Conservation (phyloP, 2,329 filamentous ascomycete species). For the Sclerotinia nivalis region DNA sequence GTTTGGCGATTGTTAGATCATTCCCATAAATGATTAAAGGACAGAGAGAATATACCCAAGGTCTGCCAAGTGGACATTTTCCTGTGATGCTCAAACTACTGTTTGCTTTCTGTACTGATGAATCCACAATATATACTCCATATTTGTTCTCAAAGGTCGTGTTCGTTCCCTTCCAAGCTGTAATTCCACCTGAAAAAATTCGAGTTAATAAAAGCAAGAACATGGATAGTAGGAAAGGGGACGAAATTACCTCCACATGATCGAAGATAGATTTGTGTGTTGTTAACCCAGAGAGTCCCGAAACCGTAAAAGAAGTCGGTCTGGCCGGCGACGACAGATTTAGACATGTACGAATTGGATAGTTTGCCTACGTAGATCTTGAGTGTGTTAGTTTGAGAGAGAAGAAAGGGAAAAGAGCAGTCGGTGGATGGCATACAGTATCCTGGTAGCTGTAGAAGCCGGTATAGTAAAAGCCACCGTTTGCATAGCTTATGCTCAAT, state of each 20-base stretch:
- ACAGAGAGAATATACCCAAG: slow-evolving; percentile 43
- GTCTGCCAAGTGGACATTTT: slow-evolving; percentile 54
- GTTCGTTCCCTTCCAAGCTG: slow-evolving; percentile 68
- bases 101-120: slow-evolving; percentile 57
- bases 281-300: slow-evolving; percentile 62
- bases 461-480: slow-evolving; percentile 66
- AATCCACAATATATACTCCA: slow-evolving; percentile 63
- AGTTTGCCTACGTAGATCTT: slow-evolving; percentile 65
- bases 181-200: slow-evolving; percentile 55
- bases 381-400: slow-evolving; percentile 9
- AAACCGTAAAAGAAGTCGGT: slow-evolving; percentile 66
- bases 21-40: neutral
- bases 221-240: too few species aligned
- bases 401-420: neutral
- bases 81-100: slow-evolving; percentile 43
- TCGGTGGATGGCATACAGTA: slow-evolving; percentile 48
- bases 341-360: slow-evolving; percentile 65
- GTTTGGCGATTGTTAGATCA: neutral
- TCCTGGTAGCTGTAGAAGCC: slow-evolving; percentile 69
- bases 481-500: slow-evolving; percentile 61
- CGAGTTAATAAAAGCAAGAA: too few species aligned
- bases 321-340: slow-evolving; percentile 60
- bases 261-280: slow-evolving; percentile 55
- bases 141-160: slow-evolving; percentile 67
- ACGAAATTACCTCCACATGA: slow-evolving; percentile 49